Percentiles rank a stretch among this genome's conserved stretches.
Conservation (phyloP, 805 yeast species). For the Teunomyces funiuensis region DNA sequence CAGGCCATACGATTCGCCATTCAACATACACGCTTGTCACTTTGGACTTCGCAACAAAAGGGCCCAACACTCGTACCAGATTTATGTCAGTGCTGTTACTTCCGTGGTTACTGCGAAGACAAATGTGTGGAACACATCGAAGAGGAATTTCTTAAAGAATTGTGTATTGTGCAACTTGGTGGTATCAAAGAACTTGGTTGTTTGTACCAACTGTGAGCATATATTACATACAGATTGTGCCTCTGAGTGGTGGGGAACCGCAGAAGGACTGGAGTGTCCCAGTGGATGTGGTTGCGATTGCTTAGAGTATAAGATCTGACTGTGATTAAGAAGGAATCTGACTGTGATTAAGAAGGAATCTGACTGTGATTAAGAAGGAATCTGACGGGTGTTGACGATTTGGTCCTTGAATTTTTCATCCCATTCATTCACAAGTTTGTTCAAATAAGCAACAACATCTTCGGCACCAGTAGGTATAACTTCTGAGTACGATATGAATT, state of each 20-base stretch:
- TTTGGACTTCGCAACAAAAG: conserved; percentile 29
- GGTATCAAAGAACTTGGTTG: conserved; percentile 58
- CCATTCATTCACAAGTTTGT: conserved; percentile 63
- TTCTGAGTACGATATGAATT: conserved; percentile 54
- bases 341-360: too few relatives aligned
- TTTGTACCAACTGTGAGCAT: conserved; percentile 77
- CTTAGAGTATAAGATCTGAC: conserved; percentile 31
- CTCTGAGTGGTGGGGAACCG: conserved; percentile 68
- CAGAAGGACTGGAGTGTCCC: conserved; percentile 55
- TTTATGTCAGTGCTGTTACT: conserved; percentile 24
- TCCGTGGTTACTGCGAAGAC: conserved; percentile 20
- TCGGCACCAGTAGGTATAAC: conserved; percentile 64
- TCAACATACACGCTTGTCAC: conserved; percentile 35
- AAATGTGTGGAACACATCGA: conserved; percentile 34
- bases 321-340: too few relatives aligned
- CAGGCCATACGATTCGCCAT: conserved; percentile 18
- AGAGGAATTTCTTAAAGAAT: conserved; percentile 30
- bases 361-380: background rate
- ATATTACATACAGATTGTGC: conserved; percentile 79
- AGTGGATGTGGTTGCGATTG: conserved; percentile 86
- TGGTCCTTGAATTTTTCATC: conserved; percentile 72
- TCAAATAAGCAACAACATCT: conserved; percentile 66
- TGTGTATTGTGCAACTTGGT: conserved; percentile 69
- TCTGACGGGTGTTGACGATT: conserved; percentile 50
- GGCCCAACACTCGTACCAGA: conserved; percentile 18